These are phyloP conservation scores for Leishmania mexicana DNA, from an alignment of 208 protist species.

Conservation along the genomic window DNA sequence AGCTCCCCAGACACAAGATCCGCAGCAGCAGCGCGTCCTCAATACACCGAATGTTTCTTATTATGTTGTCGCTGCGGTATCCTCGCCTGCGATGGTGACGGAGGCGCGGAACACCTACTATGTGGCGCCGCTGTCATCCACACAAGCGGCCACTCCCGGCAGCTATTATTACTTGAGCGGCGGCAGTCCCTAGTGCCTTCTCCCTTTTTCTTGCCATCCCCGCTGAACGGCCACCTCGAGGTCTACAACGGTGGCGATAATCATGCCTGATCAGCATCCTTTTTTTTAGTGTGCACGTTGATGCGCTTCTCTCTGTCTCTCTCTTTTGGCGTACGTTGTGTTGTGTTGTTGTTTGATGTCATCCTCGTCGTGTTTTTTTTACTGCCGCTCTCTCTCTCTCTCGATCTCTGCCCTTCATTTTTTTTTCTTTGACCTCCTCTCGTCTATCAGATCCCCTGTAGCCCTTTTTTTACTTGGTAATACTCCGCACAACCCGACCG, in stretches of 20 bases:
- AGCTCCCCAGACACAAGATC: background rate
- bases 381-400: background rate
- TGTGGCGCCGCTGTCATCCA: background rate
- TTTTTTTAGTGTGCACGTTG: background rate
- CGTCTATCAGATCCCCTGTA: background rate
- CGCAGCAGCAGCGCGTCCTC: background rate
- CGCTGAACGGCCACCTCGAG: background rate
- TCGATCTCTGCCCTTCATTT: background rate
- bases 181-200: background rate
- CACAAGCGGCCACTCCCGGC: background rate
- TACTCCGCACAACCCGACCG: no score
- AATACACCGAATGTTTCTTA: background rate
- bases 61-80: background rate
- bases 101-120: background rate
- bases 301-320: background rate
- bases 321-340: background rate
- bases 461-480: no score
- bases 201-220: background rate
- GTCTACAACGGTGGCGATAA: background rate
- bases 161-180: background rate
- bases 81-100: background rate
- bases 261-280: background rate
- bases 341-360: background rate
- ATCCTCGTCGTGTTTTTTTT: background rate
- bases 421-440: background rate